A percentile compares a stretch with the other conserved stretches of the same genome.
Evolutionary conservation across 2,329 filamentous ascomycete species (phyloP).

Genomic region (Curvularia hawaiiensis): DNA sequence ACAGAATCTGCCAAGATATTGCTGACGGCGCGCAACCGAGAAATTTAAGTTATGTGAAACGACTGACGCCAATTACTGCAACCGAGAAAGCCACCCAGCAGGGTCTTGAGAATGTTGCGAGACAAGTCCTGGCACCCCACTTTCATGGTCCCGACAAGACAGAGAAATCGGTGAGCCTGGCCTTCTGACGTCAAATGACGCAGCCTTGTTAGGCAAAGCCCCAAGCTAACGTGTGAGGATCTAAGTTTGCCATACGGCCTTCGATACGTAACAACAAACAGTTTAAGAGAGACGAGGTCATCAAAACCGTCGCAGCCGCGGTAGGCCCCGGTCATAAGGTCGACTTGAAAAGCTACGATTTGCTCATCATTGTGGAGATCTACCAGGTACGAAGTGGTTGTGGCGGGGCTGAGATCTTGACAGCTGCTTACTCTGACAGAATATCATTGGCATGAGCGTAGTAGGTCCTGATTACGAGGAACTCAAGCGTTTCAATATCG

Average conservation of each 20-base stretch:
- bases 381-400: slow-evolving; percentile 68
- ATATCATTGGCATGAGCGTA: slow-evolving; percentile 78
- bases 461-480: slow-evolving; percentile 75
- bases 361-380: slow-evolving; percentile 79
- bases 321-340: slow-evolving; percentile 74
- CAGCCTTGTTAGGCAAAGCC: slow-evolving; percentile 13
- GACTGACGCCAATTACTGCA: slow-evolving; percentile 64
- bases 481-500: slow-evolving; percentile 78
- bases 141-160: slow-evolving; percentile 62
- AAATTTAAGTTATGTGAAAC: slow-evolving; percentile 63
- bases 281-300: slow-evolving; percentile 70
- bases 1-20: slow-evolving; percentile 63
- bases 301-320: slow-evolving; percentile 70
- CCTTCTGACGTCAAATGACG: slow-evolving; percentile 14
- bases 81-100: slow-evolving; percentile 71
- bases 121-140: slow-evolving; percentile 64
- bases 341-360: slow-evolving; percentile 76
- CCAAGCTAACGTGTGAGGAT: slow-evolving; percentile 24
- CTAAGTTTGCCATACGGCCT: slow-evolving; percentile 82
- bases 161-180: slow-evolving; percentile 57
- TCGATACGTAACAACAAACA: slow-evolving; percentile 74
- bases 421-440: slow-evolving; percentile 54
- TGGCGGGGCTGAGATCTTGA: slow-evolving; percentile 9
- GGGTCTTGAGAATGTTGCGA: slow-evolving; percentile 69
- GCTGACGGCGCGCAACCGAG: slow-evolving; percentile 56